phyloP scores from a whole-genome alignment of 129 eudicot species.

The Saposhnikovia divaricata region DNA sequence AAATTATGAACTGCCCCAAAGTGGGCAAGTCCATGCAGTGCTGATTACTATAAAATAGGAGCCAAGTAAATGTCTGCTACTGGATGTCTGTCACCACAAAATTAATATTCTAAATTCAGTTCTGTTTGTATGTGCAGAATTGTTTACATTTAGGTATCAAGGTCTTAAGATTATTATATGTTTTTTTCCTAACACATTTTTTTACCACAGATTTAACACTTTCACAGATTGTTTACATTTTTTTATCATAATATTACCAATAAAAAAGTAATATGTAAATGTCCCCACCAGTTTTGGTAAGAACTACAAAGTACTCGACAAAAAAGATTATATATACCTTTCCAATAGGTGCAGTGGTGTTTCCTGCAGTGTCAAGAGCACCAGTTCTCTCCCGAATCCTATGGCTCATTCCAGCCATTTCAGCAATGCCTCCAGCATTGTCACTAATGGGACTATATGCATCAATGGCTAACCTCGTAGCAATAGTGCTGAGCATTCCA shows the following conservation, averaged over 20 bases:
- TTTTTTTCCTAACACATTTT: too few species aligned
- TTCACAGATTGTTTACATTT: too few species aligned
- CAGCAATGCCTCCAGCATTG: conserved; percentile 26
- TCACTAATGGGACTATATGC: conserved; percentile 26
- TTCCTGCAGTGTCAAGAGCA: conserved; percentile 43
- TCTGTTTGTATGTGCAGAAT: too few species aligned
- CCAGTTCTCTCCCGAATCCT: conserved; percentile 37
- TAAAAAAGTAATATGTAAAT: not conserved
- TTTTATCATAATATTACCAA: not conserved
- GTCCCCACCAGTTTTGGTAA: not conserved
- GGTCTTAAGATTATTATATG: too few species aligned
- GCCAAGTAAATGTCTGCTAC: too few species aligned
- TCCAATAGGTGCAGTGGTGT: conserved; percentile 39
- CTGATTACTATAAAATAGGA: too few species aligned
- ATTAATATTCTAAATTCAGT: too few species aligned
- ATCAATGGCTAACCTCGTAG: conserved; percentile 25
- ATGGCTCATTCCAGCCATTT: conserved; percentile 42
- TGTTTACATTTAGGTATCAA: too few species aligned
- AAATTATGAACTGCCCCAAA: too few species aligned
- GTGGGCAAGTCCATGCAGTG: too few species aligned
- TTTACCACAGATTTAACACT: too few species aligned
- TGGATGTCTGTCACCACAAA: too few species aligned
- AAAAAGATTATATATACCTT: conserved; percentile 15
- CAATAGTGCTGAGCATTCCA: conserved; percentile 24
- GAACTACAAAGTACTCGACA: not conserved